A percentile compares a stretch with the other conserved stretches of the same genome.
Conservation (phyloP, 192 early-diverging fungal genomes). For the Linnemannia elongata region DNA sequence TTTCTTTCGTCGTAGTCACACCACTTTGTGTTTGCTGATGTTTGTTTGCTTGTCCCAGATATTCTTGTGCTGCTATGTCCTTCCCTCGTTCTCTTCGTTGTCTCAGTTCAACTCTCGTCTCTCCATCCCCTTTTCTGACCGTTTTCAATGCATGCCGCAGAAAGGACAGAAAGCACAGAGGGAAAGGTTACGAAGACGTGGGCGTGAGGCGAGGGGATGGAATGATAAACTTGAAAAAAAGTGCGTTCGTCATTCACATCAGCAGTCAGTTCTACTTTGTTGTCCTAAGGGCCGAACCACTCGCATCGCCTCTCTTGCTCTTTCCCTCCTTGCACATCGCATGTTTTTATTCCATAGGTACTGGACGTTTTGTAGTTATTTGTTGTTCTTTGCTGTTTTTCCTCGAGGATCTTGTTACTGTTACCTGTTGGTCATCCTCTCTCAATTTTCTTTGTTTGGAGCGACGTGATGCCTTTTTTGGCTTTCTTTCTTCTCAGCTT, state of each 20-base stretch:
- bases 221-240: no score
- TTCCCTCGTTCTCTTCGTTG: background rate
- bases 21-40: background rate
- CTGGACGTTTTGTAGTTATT: background rate
- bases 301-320: background rate
- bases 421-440: background rate
- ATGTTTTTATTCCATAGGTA: background rate
- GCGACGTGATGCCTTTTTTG: background rate
- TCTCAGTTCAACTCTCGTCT: background rate
- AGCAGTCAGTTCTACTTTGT: background rate
- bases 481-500: background rate
- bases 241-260: no score
- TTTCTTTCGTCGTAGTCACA: background rate
- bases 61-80: background rate
- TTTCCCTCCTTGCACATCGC: background rate
- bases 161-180: background rate
- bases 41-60: background rate
- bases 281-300: background rate
- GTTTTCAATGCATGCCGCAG: slow-evolving; percentile 29
- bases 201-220: no score
- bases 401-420: background rate
- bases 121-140: background rate
- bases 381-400: background rate
- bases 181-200: background rate
- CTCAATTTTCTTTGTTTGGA: background rate